Evolutionary conservation across 2,329 filamentous ascomycete species (phyloP).

Genomic region (Fusarium albosuccineum): DNA sequence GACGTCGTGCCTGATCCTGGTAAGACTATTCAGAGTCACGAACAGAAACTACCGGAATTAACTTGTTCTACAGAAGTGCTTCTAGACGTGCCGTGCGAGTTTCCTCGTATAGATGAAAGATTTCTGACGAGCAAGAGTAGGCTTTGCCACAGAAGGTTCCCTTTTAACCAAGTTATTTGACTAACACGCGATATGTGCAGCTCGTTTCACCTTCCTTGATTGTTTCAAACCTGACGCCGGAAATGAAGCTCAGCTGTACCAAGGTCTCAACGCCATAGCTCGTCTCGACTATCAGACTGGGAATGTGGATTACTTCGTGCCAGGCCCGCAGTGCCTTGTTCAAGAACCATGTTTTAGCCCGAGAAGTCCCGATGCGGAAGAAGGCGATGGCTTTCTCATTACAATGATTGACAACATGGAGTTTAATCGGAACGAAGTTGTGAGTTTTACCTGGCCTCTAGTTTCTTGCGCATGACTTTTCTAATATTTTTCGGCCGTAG

Average conservation of each 20-base stretch:
- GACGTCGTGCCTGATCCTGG: background rate
- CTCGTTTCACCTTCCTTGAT: constrained; percentile 2
- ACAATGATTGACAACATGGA: constrained; percentile 3
- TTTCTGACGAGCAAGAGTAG: background rate
- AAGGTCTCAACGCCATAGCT: background rate
- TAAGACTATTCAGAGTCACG: background rate
- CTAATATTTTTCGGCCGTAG: background rate
- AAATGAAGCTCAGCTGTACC: background rate
- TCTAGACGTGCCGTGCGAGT: background rate
- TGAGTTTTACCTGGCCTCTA: background rate
- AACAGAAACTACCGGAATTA: background rate
- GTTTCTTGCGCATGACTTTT: no score
- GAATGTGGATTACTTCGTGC: background rate
- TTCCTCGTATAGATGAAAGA: constrained; percentile 1
- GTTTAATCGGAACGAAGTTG: background rate
- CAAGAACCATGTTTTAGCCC: constrained; percentile 8
- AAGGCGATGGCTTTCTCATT: background rate
- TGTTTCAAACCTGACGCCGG: background rate
- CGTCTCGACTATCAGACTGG: background rate
- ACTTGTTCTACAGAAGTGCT: background rate
- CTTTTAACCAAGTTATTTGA: no score
- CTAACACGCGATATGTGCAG: background rate
- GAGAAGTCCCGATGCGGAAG: background rate
- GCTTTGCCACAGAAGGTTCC: background rate
- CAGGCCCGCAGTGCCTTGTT: background rate